Conservation (phyloP, 768 basidiomycete species). For the Mrakia blollopis region DNA sequence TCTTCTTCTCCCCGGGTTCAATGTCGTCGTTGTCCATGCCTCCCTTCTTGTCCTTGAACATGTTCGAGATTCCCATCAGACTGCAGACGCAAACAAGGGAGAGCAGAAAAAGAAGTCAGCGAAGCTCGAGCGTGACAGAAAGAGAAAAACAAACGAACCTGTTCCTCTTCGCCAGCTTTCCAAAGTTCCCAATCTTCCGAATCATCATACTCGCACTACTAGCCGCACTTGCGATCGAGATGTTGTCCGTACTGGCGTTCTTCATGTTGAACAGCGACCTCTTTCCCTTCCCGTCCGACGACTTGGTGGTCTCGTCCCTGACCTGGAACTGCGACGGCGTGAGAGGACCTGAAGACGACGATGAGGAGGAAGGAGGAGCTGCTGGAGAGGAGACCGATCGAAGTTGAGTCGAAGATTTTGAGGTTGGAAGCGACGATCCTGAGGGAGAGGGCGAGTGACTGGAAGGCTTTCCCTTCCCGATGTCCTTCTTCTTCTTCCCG, state of each 20-base stretch:
- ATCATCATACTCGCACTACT: constrained; percentile 94
- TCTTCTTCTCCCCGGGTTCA: constrained; percentile 35
- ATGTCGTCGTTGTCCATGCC: constrained; percentile 29
- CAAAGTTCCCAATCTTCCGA: constrained; percentile 83
- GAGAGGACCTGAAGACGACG: neutral
- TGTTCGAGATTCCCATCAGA: constrained; percentile 79
- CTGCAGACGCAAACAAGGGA: constrained; percentile 44
- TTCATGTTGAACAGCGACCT: constrained; percentile 78
- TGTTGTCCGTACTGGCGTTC: constrained; percentile 88
- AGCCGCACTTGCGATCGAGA: constrained; percentile 89
- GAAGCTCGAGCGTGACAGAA: neutral
- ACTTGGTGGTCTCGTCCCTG: neutral
- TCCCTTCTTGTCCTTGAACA: constrained; percentile 81
- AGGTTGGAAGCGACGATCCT: neutral
- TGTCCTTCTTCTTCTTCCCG: constrained; percentile 9
- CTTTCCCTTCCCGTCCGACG: constrained; percentile 22
- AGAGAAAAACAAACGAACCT: constrained; percentile 39
- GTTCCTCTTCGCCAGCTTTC: constrained; percentile 80
- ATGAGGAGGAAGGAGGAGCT: neutral
- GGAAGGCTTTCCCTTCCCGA: constrained; percentile 9
- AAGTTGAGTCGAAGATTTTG: neutral
- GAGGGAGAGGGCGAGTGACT: neutral
- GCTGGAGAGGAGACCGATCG: constrained; percentile 16
- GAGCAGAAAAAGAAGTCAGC: neutral
- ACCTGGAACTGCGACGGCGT: constrained; percentile 5